A percentile compares a stretch with the other conserved stretches of the same genome.
Conservation (phyloP, 345 rosid species). For the Microcos paniculata region DNA sequence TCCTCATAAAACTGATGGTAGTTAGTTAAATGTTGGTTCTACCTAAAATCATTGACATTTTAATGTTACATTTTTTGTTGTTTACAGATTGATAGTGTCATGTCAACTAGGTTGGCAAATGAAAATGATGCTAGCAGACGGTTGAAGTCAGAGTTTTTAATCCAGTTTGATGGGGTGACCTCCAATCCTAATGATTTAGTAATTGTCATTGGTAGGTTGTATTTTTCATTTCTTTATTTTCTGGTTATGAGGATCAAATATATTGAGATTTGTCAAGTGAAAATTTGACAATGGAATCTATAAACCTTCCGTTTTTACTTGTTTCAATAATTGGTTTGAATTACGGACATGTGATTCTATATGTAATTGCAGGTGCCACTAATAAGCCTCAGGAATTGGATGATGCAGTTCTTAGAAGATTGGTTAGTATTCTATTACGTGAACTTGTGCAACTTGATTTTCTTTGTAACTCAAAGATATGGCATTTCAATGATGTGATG, state of each 20-base stretch:
- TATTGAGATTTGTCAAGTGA: not conserved
- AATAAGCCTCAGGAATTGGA: constrained; percentile 98
- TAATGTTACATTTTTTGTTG: constrained; percentile 18
- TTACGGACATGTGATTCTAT: not conserved
- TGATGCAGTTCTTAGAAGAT: constrained; percentile 92
- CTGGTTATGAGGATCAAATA: not conserved
- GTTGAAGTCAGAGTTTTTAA: constrained; percentile 90
- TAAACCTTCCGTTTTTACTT: not conserved
- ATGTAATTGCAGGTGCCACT: constrained; percentile 73
- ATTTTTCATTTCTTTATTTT: not conserved
- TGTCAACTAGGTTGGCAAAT: constrained; percentile 80
- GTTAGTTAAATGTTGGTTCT: not conserved
- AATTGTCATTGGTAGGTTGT: constrained; percentile 79
- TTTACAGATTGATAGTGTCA: constrained; percentile 84
- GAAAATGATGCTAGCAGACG: constrained; percentile 96
- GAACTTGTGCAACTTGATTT: constrained; percentile 7
- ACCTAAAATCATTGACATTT: not conserved
- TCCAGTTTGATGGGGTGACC: constrained; percentile 93
- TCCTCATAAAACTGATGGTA: not conserved
- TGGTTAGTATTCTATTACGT: constrained; percentile 49
- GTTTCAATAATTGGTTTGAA: not conserved
- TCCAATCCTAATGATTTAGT: constrained; percentile 82
- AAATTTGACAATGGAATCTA: not conserved
- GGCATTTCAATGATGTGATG: not conserved
- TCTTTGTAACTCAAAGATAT: not conserved